Conservation (phyloP, 1,139 yeast species). For the Geotrichum australiense region DNA sequence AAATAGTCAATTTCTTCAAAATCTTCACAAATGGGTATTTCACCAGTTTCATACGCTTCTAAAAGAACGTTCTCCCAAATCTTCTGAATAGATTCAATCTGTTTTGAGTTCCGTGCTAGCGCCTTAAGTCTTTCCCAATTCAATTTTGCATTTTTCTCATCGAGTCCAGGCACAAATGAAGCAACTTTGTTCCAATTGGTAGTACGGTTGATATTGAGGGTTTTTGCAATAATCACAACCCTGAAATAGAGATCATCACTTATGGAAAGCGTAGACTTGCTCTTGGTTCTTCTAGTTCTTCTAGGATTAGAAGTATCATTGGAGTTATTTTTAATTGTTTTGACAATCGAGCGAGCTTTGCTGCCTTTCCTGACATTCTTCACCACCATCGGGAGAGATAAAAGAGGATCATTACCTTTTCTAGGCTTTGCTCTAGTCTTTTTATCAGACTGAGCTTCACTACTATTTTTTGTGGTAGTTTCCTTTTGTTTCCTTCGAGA, state of each 20-base stretch:
- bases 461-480: too few species aligned
- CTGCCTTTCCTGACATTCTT: constrained; percentile 10
- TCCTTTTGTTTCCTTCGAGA: too few species aligned
- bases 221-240: constrained; percentile 56
- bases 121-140: constrained; percentile 56
- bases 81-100: constrained; percentile 46
- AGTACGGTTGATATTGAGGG: constrained; percentile 39
- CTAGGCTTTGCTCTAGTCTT: too few species aligned
- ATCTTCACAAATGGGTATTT: constrained; percentile 39
- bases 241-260: constrained; percentile 44
- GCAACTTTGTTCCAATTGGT: constrained; percentile 59
- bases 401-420: constrained; percentile 12
- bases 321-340: too few species aligned
- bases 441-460: too few species aligned
- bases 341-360: constrained; percentile 6
- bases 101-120: constrained; percentile 45
- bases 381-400: constrained; percentile 10
- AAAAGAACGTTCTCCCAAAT: constrained; percentile 55
- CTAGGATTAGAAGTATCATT: too few species aligned
- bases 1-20: constrained; percentile 44
- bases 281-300: neutral
- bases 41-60: constrained; percentile 46
- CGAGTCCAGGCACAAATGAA: constrained; percentile 34
- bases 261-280: constrained; percentile 1
- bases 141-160: constrained; percentile 39